Evolutionary conservation across 805 yeast genomes (phyloP), one percentile per base, ranked within the genome.

Genomic region (Lipomyces japonicus): DNA sequence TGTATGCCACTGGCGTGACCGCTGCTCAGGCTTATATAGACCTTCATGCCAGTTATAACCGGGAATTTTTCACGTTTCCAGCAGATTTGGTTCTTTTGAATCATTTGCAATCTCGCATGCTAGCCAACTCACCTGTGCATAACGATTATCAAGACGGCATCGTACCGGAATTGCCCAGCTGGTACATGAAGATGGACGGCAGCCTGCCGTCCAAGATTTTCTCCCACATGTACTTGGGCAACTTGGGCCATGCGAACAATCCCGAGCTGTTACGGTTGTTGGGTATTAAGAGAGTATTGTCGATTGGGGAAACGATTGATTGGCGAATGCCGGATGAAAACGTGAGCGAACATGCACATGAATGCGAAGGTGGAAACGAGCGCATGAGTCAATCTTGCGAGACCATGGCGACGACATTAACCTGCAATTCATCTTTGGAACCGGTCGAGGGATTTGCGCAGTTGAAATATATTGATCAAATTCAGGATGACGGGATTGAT

Each of bases 401-500:
- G 16, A 38, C 5, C 41, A 6, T 18, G 12, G 30, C 40, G 48
- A n/a, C 39, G 48, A 19, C 26, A 39, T 19, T 25, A 41, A 5
- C 19, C 18, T 12, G 9, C 10, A 18, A 5, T 14, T 14, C n/a
- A 24, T 22, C 32, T 25, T 23, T 26, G 23, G 40, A 31, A 34
- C n/a, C 31, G 1, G 49, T 42, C 21, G 38, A 51, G 16, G 66
- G 67, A 7, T 71, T 81, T 7, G 65, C 69, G 6, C 73, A 77
- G 39, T 74, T 82, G 22, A 68, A 86, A 80, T 74, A 76, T 53
- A 78, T 91, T 34, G 76, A 79, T 53, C 82, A 87, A 61, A 72
- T 91, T 31, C 89, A 85, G 62, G 97, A 91, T 65, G 96, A 91
- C 66, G 97, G 97, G 0, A 82, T 86, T 41, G 96, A 90, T 54